These are phyloP conservation scores for Hypoxylon sp. DNA, from an alignment of 2,329 filamentous ascomycete species.

Conservation along the genomic window DNA sequence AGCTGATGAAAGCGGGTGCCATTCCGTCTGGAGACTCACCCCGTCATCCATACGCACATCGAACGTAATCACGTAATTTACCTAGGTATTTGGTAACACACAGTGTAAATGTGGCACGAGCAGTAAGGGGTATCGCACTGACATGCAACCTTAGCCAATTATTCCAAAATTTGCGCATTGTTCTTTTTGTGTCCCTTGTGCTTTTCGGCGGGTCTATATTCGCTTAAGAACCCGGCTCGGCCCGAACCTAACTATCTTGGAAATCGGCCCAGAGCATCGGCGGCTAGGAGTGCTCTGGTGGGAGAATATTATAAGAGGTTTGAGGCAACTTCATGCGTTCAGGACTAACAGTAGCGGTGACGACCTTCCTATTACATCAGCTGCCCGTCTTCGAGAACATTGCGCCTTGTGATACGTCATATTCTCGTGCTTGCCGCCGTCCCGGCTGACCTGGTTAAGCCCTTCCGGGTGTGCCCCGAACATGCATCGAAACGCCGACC, in stretches of 20 bases:
- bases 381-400: not conserved
- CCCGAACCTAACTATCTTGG: constrained; percentile 23
- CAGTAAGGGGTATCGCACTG: constrained; percentile 16
- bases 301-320: not conserved
- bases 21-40: constrained; percentile 13
- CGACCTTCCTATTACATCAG: constrained; percentile 11
- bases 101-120: constrained; percentile 1
- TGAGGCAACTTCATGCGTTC: not conserved
- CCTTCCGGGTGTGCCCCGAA: not conserved
- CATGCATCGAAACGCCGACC: constrained; percentile 20
- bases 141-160: constrained; percentile 19
- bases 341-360: constrained; percentile 23
- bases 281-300: not conserved
- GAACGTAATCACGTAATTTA: constrained; percentile 17
- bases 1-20: constrained; percentile 8
- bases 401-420: constrained; percentile 4
- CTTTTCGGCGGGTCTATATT: constrained; percentile 9
- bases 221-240: constrained; percentile 32
- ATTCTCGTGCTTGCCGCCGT: not conserved
- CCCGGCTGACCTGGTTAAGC: constrained; percentile 10
- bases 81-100: constrained; percentile 1
- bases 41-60: constrained; percentile 6
- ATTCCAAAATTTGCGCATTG: constrained; percentile 1
- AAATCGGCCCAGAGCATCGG: constrained; percentile 22
- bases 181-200: constrained; percentile 1